Evolutionary conservation across 768 basidiomycete species (phyloP), one percentile per base, ranked within the genome.

Genomic region (Leccinum pellstonianum): DNA sequence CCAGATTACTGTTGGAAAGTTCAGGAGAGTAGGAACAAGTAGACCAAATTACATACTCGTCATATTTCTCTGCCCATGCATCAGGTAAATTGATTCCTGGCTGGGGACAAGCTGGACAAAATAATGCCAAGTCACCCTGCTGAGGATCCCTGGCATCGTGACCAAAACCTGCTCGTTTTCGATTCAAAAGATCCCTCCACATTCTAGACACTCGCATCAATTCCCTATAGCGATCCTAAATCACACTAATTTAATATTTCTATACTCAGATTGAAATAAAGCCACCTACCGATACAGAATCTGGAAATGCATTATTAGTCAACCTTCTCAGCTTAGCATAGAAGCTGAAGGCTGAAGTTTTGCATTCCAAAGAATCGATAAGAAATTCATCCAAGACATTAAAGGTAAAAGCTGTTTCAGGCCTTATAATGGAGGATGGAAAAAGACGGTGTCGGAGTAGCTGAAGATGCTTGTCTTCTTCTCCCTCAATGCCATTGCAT

Each of bases 331-430:
- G 41, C 29, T 58, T 53, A 2, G 3, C 6, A 33, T 53, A 53
- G 21, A 53, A 58, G 29, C 50, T 53, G 4, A 17, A 31, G 2
- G 57, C 51, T 7, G 29, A 23, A 1, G 51, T 53, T 19, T 58
- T 58, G 51, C 70, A 69, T 46, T 69, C 62, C 29, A 71, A 12
- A 1, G 38, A 8, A 17, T 70, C 62, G 4, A 72, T 50, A 5
- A 61, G 35, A 48, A 70, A 69, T 5, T 63, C 12, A 49, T 73
- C 56, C 9, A 70, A 60, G 2, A 66, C 67, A 7, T 49, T 19
- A 43, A 70, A 70, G 3, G 65, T 69, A 25, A 71, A 71, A 1
- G 61, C 67, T 0, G 61, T 63, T 33, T 61, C 43, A n/a, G 68
- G 65, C 19, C 35, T 49, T 0, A 23, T 25, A 3, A 60, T 51